Base-by-base conservation (phyloP, 2,329 filamentous ascomycete genomes). In the Aspergillus sp. region DNA sequence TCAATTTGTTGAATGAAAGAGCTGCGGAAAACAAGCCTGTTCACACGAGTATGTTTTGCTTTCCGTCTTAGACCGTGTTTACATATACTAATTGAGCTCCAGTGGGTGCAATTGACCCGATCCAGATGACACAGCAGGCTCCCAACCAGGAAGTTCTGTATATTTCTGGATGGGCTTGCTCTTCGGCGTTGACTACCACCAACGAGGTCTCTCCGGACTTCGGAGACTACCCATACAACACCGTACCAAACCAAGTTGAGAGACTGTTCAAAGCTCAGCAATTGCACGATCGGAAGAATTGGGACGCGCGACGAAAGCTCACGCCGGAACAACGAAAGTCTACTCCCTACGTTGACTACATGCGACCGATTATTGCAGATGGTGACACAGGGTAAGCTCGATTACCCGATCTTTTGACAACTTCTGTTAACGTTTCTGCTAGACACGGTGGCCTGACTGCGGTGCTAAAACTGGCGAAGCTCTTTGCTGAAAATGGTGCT, bases 111-210 rank as follows among this genome's bases (percentile, higher is more conserved):
- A 96, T 99, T 76, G 95, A 99, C 71, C 95, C 95, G n/a, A 87
- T 98, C 11, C 95, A 99, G 78, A 98, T 99, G 95, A 96, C 95
- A 48, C 95, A 99, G 75, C 95, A 98, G 80, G 95, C 95, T 15
- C 85, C 90, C 5, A 90, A 98, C 77, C 95, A 98, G 73, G 93
- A 99, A 74, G 90, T 97, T 17, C 83, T 99, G 45, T 99, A 99
- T 76, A 83, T 99, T 62, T 97, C 93, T 0, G 95, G 95, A 61
- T 99, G 95, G 95, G 95, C 95, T 5, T 98, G 95, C 78, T 98
- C 93, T 0, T 93, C 92, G 0, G 85, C 96, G 18, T 81, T 99
- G 45, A 98, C 93, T 4, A 88, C 87, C 9, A 98, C 95, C 38
- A 98, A 99, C 78, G 95, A 99, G 74, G 95, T 99, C 26, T 97